Conservation (phyloP, 1,284 basidiomycete species). For the Fomitopsis schrenkii region DNA sequence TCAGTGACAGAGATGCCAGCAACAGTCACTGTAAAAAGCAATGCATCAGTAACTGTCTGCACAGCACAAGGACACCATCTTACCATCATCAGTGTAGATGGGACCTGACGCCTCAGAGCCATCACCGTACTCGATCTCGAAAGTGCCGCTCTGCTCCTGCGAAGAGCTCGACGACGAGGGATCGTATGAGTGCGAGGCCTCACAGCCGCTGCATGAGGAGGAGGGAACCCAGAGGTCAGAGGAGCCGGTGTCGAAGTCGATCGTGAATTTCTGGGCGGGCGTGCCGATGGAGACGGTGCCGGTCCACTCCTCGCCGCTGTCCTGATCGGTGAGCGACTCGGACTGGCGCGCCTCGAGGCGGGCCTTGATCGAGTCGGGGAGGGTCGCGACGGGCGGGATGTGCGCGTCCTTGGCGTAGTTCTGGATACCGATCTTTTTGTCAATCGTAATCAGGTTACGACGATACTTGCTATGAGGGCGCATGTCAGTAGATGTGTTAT, state of each 20-base stretch:
- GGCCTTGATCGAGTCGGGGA: slow-evolving; percentile 5
- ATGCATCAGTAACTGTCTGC: background rate
- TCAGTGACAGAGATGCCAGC: slow-evolving; percentile 16
- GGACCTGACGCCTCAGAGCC: slow-evolving; percentile 47
- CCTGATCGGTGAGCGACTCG: slow-evolving; percentile 14
- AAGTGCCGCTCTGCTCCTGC: slow-evolving; percentile 27
- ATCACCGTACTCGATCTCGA: slow-evolving; percentile 50
- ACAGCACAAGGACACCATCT: background rate
- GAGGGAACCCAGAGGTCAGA: slow-evolving; percentile 24
- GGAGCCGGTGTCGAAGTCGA: slow-evolving; percentile 27
- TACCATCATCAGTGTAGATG: slow-evolving; percentile 47
- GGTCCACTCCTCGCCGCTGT: slow-evolving; percentile 15
- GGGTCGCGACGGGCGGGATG: slow-evolving; percentile 7
- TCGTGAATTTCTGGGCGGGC: slow-evolving; percentile 16
- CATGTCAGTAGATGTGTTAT: background rate
- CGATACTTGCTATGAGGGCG: slow-evolving; percentile 16
- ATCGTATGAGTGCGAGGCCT: slow-evolving; percentile 24
- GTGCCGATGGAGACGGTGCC: slow-evolving; percentile 20
- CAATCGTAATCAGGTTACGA: slow-evolving; percentile 17
- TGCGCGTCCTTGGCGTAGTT: slow-evolving; percentile 8
- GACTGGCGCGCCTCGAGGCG: slow-evolving; percentile 10
- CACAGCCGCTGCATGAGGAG: slow-evolving; percentile 17
- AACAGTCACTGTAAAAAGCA: background rate
- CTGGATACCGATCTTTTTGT: slow-evolving; percentile 17
- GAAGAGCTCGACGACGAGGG: slow-evolving; percentile 33